A percentile compares a stretch with the other conserved stretches of the same genome.
Evolutionary conservation across 1,139 yeast genomes (phyloP).

Genomic region (Suhomyces guaymorum): DNA sequence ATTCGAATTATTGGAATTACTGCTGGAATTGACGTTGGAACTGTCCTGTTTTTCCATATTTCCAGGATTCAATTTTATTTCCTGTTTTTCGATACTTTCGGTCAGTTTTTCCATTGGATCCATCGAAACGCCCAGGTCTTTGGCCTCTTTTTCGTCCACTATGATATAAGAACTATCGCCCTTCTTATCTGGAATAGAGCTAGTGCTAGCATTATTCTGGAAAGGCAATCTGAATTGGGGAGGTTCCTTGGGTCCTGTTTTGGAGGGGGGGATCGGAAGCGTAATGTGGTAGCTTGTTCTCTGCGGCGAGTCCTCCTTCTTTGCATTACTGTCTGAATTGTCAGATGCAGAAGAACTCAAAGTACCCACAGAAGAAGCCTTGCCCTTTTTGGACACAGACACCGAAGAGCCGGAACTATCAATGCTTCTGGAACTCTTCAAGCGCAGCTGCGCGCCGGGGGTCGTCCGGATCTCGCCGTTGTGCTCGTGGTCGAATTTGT

Average conservation of each 20-base stretch:
- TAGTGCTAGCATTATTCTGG: slow-evolving; percentile 39
- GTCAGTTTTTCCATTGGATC: too few relatives aligned
- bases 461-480: slow-evolving; percentile 1
- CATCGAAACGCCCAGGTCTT: slow-evolving; percentile 4
- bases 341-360: slow-evolving; percentile 11
- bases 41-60: too few relatives aligned
- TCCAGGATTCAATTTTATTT: too few relatives aligned
- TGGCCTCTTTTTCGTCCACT: slow-evolving; percentile 3
- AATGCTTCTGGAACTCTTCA: slow-evolving; percentile 10
- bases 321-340: too few relatives aligned
- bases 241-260: slow-evolving; percentile 32
- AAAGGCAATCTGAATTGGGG: slow-evolving; percentile 66
- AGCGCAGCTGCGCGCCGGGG: slow-evolving; percentile 1
- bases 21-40: too few relatives aligned
- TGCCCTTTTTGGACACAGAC: slow-evolving; percentile 1
- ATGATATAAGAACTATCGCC: slow-evolving; percentile 14
- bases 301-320: slow-evolving; percentile 6
- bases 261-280: slow-evolving; percentile 26
- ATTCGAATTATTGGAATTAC: too few relatives aligned
- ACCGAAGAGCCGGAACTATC: slow-evolving; percentile 11
- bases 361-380: slow-evolving; percentile 9
- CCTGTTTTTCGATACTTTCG: too few relatives aligned
- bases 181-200: slow-evolving; percentile 3
- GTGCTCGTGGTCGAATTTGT: slow-evolving; percentile 44
- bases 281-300: slow-evolving; percentile 21